phyloP scores from a whole-genome alignment of 1,139 yeast genomes.

The Scheffersomyces parashehatae region DNA sequence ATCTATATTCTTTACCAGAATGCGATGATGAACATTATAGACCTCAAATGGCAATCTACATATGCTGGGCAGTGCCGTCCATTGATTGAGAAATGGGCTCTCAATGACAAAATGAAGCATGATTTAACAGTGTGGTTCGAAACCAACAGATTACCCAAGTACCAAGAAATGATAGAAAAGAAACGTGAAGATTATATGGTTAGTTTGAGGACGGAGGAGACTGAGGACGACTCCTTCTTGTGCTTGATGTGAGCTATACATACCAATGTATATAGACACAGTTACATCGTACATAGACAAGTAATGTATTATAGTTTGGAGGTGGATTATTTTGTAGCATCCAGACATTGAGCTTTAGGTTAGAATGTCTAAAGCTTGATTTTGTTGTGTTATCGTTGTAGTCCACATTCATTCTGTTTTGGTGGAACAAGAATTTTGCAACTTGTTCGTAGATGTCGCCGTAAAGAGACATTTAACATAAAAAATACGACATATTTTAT shows the following conservation, averaged over 20 bases:
- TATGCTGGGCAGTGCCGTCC: slow-evolving; percentile 33
- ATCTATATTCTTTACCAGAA: slow-evolving; percentile 25
- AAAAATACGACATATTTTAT: no score
- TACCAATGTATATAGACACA: not conserved
- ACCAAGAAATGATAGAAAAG: slow-evolving; percentile 24
- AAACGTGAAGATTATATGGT: slow-evolving; percentile 31
- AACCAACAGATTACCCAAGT: slow-evolving; percentile 20
- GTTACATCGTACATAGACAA: no score
- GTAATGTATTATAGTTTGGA: no score
- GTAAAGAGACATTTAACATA: no score
- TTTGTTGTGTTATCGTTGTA: no score
- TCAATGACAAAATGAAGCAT: slow-evolving; percentile 30
- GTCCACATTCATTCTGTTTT: no score
- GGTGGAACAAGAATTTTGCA: no score
- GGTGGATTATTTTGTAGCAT: no score
- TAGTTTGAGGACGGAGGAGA: slow-evolving; percentile 23
- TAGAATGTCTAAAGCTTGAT: no score
- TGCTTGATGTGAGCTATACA: slow-evolving; percentile 24
- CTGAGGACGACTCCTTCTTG: slow-evolving; percentile 33
- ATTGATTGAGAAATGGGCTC: slow-evolving; percentile 40
- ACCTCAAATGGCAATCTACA: slow-evolving; percentile 28
- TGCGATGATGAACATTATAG: slow-evolving; percentile 29
- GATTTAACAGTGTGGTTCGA: slow-evolving; percentile 23
- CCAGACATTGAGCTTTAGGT: no score
- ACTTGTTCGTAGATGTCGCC: no score